Evolutionary conservation across 805 yeast species (phyloP), one percentile per base, ranked within the genome.

Genomic region (Ogataea allantospora): DNA sequence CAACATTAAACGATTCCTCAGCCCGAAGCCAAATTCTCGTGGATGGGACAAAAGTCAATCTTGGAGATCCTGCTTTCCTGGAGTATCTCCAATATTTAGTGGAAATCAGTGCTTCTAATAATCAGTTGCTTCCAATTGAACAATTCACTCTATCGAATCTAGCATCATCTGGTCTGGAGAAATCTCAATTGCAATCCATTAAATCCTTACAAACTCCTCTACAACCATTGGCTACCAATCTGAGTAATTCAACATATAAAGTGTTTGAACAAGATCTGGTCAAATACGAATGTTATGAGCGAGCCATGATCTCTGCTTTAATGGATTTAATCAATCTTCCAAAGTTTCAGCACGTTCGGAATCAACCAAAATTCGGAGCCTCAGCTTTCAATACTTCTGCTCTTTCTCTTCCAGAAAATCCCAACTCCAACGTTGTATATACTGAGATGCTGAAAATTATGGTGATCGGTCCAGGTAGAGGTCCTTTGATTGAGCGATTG

Each of bases 381-480:
- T 27, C 45, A 11, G 50, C 53, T 4, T 48, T 47, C 27, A 50
- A 45, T 28, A 50, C 57, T 3, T 53, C 55, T 16, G 48, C 40
- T n/a, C 28, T 51, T 7, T 38, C 49, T 21, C 29, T 44, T 7
- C 41, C 46, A 23, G 43, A 43, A 14, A 18, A 11, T 5, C 12
- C 24, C 2, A 4, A 20, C 8, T 6, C 17, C 7, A 13, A n/a
- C 6, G 12, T 12, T 21, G 13, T 20, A 14, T 20, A 14, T 0
- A 6, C 34, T 14, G 44, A 43, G 2, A 15, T 15, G 10, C 45
- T 70, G 18, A 62, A 63, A 8, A 62, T 85, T 7, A 69, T 83
- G 4, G 71, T 89, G 2, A 78, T 83, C 2, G 97, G 97, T 0
- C 93, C 96, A 0, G 97, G 97, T 1, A 65, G 88, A 30, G 97